These are phyloP conservation scores for Tuber magnatum DNA, from an alignment of 495 filamentous ascomycete genomes.

Conservation along the genomic window DNA sequence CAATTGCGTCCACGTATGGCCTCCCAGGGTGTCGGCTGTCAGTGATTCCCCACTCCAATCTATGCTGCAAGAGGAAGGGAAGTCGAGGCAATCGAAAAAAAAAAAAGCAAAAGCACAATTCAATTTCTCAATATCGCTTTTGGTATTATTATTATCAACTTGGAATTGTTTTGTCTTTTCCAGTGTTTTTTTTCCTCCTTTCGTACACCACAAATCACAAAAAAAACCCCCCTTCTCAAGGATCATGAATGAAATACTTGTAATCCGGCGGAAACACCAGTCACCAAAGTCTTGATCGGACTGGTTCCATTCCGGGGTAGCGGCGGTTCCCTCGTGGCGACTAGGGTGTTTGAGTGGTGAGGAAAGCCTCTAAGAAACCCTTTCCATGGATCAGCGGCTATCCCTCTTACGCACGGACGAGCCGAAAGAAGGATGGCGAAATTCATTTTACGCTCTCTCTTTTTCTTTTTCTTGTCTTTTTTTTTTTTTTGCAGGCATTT, in stretches of 20 bases:
- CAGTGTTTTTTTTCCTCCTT: not conserved
- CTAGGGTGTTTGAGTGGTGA: not conserved
- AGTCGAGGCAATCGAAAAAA: not conserved
- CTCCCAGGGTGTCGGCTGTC: not conserved
- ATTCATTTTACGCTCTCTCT: not conserved
- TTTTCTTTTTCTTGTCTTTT: not conserved
- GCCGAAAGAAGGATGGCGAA: not conserved
- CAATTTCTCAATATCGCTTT: conserved; percentile 1
- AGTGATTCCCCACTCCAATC: conserved; percentile 3
- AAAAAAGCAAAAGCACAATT: not conserved
- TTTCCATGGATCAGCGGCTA: conserved; percentile 1
- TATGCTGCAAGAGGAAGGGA: not conserved
- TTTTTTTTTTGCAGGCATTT: not conserved
- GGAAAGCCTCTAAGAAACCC: not conserved
- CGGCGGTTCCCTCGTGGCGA: conserved; percentile 4
- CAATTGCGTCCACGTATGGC: not conserved
- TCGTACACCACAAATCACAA: not conserved
- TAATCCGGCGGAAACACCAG: not conserved
- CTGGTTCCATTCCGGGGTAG: not conserved
- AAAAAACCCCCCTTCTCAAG: not conserved
- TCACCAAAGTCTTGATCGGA: not conserved
- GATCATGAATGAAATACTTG: not conserved
- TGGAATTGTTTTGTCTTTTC: not conserved
- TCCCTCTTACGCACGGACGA: not conserved
- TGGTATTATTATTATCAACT: not conserved